Evolutionary conservation across 768 basidiomycete species (phyloP), one percentile per base, ranked within the genome.

Genomic region (Tubosaeta sp.): DNA sequence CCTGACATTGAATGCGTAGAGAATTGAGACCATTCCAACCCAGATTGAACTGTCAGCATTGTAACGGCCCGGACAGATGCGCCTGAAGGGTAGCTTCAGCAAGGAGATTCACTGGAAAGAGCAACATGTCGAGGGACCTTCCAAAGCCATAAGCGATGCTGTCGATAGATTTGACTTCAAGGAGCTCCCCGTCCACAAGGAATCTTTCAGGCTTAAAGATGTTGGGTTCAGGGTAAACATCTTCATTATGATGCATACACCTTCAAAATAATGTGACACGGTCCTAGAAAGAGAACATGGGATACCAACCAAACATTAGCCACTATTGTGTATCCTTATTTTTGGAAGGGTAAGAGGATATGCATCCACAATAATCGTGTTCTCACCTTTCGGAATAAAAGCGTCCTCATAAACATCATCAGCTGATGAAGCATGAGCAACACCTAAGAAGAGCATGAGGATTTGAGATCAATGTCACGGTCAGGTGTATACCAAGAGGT

Each of bases 401-500:
- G 29, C 9, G 12, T 29, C 27, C 11, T 49, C 40, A 14, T 38
- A 48, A 11, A 41, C 24, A 18, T 41, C 48, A 9, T 38, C 40
- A 12, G 22, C n/a, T 24, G 14, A 6, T 16, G 24, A n/a, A 18
- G 47, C 38, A 5, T 44, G 35, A 19, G 27, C 51, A 47, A 62
- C 0, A 3, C 38, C 66, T 66, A 4, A 12, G 24, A 9, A 21
- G 4, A 40, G 14, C 10, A 16, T 52, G 3, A 47, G n/a, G 19
- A 22, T 30, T 9, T 6, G 16, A 19, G 16, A 0, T 22, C 4
- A 35, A 9, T 14, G 10, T 19, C 16, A 25, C 12, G 16, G 18
- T n/a, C n/a, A n/a, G n/a, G n/a, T n/a, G n/a, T n/a, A n/a, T n/a
- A 57, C 69, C 61, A 4, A 67, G 47, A 1, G 69, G 68, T 24